Base-by-base conservation (phyloP, 179 eudicot species). In the Dionaea muscipula region DNA sequence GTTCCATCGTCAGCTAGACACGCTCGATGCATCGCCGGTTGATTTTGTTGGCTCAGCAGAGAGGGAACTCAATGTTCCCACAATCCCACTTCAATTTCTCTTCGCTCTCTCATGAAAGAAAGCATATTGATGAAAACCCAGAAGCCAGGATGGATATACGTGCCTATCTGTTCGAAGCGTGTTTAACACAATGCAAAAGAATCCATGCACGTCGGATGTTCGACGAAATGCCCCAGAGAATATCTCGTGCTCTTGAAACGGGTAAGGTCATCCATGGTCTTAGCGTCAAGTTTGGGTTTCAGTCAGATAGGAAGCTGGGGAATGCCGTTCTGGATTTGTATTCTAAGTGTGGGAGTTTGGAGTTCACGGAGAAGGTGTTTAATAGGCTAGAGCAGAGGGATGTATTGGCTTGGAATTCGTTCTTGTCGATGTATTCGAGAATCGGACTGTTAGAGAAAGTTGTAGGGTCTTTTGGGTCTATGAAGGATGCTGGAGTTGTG, bases 301-400 rank as follows among this genome's bases (percentile, higher is more conserved):
- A 66, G 10, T 70, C 69, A 16, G 47, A 68, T 45, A 84, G 82
- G 46, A 49, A 66, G 47, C 51, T 89, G 60, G 94, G 80, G 20
- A 81, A 71, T 73, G 78, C 79, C 40, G 61, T 89, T 56, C 52
- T 89, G n/a, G 94, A 85, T 78, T 82, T 83, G 64, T 85, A 89
- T 53, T 81, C 83, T 19, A 89, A 89, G 54, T 89, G 93, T 70
- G 86, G 88, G 14, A 57, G 72, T 70, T 10, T 55, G 64, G 71
- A 35, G 46, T 82, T 72, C 33, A 70, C 88, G 0, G 61, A 62
- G 26, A 70, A 60, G 72, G 82, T 83, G 19, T 88, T 88, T 55
- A 7, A 38, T 15, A 57, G 54, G 53, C 77, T 88, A 35, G 81
- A 77, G 64, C 41, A 56, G 38, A 70, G 65, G 67, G 91, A 79